Percentiles rank a stretch among this genome's conserved stretches.
phyloP scores from a whole-genome alignment of 257 asterid genomes.

The Ilex aquifolium region DNA sequence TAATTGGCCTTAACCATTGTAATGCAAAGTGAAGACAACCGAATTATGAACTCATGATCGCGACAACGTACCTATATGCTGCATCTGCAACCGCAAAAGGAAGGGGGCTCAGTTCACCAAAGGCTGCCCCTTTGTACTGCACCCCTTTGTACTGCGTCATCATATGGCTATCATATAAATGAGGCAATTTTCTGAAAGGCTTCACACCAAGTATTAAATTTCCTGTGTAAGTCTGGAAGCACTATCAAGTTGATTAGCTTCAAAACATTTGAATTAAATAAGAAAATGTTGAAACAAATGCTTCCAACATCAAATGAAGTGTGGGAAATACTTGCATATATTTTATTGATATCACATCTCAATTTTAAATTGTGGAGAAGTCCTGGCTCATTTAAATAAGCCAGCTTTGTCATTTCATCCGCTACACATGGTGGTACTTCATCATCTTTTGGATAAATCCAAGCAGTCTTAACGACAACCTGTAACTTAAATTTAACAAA shows the following conservation, averaged over 20 bases:
- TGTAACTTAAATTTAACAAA: not conserved
- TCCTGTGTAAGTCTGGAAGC: constrained; percentile 31
- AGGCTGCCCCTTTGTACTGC: constrained; percentile 76
- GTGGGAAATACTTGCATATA: constrained; percentile 15
- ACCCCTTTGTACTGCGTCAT: constrained; percentile 43
- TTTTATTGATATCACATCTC: constrained; percentile 22
- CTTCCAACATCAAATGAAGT: not conserved
- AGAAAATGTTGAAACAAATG: not conserved
- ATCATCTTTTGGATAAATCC: constrained; percentile 23
- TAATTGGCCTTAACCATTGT: not conserved
- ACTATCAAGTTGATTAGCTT: not conserved
- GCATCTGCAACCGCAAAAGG: constrained; percentile 4
- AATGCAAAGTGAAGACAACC: not conserved
- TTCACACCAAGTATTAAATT: constrained; percentile 33
- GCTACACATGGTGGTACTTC: constrained; percentile 24
- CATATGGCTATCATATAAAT: constrained; percentile 37
- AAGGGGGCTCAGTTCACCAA: constrained; percentile 49
- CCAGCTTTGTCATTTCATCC: constrained; percentile 28
- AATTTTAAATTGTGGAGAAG: constrained; percentile 19
- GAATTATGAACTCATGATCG: not conserved
- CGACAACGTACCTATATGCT: not conserved
- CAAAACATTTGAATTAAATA: not conserved
- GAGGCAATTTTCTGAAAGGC: constrained; percentile 47
- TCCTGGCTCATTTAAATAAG: constrained; percentile 34
- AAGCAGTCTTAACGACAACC: constrained; percentile 18